Conservation (phyloP, 163 green algal species). For the Prototheca stagnorum region DNA sequence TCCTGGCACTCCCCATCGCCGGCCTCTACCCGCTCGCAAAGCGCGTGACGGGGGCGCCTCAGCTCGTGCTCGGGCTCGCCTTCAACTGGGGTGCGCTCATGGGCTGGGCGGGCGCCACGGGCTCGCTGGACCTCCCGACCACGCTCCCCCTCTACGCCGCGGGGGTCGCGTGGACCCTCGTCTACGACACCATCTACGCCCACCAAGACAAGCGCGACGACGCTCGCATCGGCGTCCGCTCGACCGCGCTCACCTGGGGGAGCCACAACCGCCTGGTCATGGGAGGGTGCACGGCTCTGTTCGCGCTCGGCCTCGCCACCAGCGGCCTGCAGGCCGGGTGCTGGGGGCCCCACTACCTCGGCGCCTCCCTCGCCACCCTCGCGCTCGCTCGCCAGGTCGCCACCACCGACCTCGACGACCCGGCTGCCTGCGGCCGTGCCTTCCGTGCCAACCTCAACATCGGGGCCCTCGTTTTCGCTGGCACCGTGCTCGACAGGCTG, state of each 20-base stretch:
- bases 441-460: constrained; percentile 75
- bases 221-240: background rate
- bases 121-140: constrained; percentile 26
- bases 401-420: constrained; percentile 53
- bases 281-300: background rate
- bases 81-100: constrained; percentile 96
- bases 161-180: constrained; percentile 71
- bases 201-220: constrained; percentile 38
- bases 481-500: constrained; percentile 50
- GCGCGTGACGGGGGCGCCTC: constrained; percentile 70
- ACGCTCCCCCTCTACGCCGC: constrained; percentile 71
- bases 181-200: constrained; percentile 91
- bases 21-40: constrained; percentile 89
- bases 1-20: constrained; percentile 70
- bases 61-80: constrained; percentile 85
- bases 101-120: constrained; percentile 59
- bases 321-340: too few relatives aligned
- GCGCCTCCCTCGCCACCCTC: constrained; percentile 27
- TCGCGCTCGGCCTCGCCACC: too few relatives aligned
- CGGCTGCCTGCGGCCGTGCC: constrained; percentile 63
- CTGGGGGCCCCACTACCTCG: constrained; percentile 24
- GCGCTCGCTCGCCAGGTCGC: constrained; percentile 74
- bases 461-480: constrained; percentile 51
- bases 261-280: background rate
- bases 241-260: background rate